Conservation (phyloP, 352 stramenopile genomes). For the Phytophthora ohioensis region DNA sequence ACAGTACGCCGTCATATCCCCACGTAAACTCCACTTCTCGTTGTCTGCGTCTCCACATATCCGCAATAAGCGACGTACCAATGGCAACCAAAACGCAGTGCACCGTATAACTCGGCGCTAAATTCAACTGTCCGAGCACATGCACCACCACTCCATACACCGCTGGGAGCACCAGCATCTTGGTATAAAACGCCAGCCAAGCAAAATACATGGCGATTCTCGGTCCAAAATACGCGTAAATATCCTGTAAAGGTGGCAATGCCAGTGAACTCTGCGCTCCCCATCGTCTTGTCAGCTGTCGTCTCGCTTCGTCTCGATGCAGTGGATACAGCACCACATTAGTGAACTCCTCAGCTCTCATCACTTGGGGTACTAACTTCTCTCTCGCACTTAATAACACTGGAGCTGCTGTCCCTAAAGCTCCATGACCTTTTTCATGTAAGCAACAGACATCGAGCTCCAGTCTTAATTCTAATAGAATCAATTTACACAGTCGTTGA, state of each 20-base stretch:
- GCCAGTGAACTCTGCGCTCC: slow-evolving; percentile 37
- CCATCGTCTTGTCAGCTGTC: slow-evolving; percentile 57
- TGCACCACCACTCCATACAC: slow-evolving; percentile 65
- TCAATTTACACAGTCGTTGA: slow-evolving; percentile 64
- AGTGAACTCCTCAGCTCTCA: slow-evolving; percentile 34
- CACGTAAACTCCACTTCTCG: slow-evolving; percentile 64
- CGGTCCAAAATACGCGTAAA: slow-evolving; percentile 74
- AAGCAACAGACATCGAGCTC: slow-evolving; percentile 48
- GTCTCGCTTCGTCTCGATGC: slow-evolving; percentile 64
- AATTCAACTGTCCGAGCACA: slow-evolving; percentile 46
- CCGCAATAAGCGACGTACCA: slow-evolving; percentile 68
- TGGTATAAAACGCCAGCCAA: slow-evolving; percentile 89
- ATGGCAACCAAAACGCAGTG: slow-evolving; percentile 61
- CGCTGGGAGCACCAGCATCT: slow-evolving; percentile 67
- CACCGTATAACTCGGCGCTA: slow-evolving; percentile 53
- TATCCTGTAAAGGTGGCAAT: slow-evolving; percentile 52
- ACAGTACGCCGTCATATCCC: slow-evolving; percentile 56
- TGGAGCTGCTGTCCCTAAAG: slow-evolving; percentile 9
- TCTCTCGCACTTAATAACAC: slow-evolving; percentile 50
- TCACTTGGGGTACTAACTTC: slow-evolving; percentile 53
- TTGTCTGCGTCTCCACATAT: slow-evolving; percentile 63
- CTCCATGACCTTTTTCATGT: slow-evolving; percentile 22
- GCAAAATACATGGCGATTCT: slow-evolving; percentile 81
- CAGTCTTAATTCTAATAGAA: slow-evolving; percentile 53
- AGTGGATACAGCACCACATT: slow-evolving; percentile 58